Percentiles rank a stretch among this genome's conserved stretches.
phyloP scores from a whole-genome alignment of 805 yeast species.

The Metschnikowia kofuensis region DNA sequence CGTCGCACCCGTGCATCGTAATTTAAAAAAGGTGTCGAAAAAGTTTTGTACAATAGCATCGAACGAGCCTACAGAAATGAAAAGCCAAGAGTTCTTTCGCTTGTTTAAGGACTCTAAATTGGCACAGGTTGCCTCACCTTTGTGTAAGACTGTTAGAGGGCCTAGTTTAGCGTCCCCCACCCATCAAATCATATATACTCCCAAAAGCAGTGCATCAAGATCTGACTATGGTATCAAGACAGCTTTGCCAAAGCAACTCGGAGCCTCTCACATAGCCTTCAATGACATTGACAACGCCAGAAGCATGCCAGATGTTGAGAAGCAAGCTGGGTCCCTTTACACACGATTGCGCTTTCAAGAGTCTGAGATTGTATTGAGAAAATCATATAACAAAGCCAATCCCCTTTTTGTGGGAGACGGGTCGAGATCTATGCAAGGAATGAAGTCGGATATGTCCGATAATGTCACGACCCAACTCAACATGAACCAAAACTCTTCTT shows the following conservation, averaged over 20 bases:
- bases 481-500: slow-evolving; percentile 26
- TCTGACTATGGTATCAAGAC: slow-evolving; percentile 78
- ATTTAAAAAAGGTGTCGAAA: no score
- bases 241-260: slow-evolving; percentile 60
- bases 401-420: slow-evolving; percentile 42
- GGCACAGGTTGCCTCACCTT: slow-evolving; percentile 45
- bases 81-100: slow-evolving; percentile 17
- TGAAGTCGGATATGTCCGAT: slow-evolving; percentile 19
- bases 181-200: slow-evolving; percentile 70
- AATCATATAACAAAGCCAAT: slow-evolving; percentile 28
- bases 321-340: slow-evolving; percentile 56
- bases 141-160: slow-evolving; percentile 30
- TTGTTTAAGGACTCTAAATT: slow-evolving; percentile 40
- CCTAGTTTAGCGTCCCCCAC: slow-evolving; percentile 46
- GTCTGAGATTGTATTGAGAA: slow-evolving; percentile 50
- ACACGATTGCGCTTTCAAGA: slow-evolving; percentile 68
- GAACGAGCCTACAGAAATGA: slow-evolving; percentile 9
- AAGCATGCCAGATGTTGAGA: slow-evolving; percentile 69
- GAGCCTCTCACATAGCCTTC: slow-evolving; percentile 56
- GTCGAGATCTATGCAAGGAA: slow-evolving; percentile 18
- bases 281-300: slow-evolving; percentile 67
- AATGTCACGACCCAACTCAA: slow-evolving; percentile 32
- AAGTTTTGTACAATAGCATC: neutral
- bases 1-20: slow-evolving; percentile 15
- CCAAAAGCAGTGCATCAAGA: slow-evolving; percentile 58